A percentile compares a stretch with the other conserved stretches of the same genome.
Conservation (phyloP, 441 rosid species). For the Eruca vesicaria region DNA sequence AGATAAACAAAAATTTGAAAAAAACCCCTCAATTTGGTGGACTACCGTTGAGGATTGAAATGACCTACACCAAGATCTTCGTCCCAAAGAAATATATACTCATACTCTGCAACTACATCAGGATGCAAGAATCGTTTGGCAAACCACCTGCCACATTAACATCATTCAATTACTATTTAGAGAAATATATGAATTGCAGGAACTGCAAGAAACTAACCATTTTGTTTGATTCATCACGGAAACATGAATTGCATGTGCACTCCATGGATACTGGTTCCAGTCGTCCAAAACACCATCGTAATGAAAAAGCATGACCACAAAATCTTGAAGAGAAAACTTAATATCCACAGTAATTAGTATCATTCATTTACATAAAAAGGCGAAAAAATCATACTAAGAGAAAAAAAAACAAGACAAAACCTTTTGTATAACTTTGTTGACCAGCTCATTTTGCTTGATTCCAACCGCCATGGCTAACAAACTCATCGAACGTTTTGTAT, state of each 20-base stretch:
- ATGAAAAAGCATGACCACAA: slow-evolving; percentile 65
- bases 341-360: neutral
- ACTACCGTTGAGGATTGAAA: slow-evolving; percentile 52
- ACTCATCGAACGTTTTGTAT: slow-evolving; percentile 38
- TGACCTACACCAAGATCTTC: slow-evolving; percentile 64
- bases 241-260: slow-evolving; percentile 49
- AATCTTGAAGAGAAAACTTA: slow-evolving; percentile 49
- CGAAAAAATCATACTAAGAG: neutral
- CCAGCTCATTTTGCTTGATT: slow-evolving; percentile 56
- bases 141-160: slow-evolving; percentile 54
- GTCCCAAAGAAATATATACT: slow-evolving; percentile 69
- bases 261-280: slow-evolving; percentile 60
- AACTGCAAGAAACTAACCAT: slow-evolving; percentile 41
- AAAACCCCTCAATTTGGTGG: neutral
- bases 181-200: neutral
- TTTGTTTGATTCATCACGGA: slow-evolving; percentile 66
- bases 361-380: neutral
- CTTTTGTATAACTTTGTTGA: slow-evolving; percentile 54
- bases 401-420: slow-evolving; percentile 29
- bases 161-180: neutral
- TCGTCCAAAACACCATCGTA: slow-evolving; percentile 61
- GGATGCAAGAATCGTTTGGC: slow-evolving; percentile 78
- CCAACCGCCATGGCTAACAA: slow-evolving; percentile 60
- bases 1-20: too few species aligned
- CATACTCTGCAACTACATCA: slow-evolving; percentile 52